phyloP scores from a whole-genome alignment of 495 filamentous ascomycete species.

The Tuber magnatum region DNA sequence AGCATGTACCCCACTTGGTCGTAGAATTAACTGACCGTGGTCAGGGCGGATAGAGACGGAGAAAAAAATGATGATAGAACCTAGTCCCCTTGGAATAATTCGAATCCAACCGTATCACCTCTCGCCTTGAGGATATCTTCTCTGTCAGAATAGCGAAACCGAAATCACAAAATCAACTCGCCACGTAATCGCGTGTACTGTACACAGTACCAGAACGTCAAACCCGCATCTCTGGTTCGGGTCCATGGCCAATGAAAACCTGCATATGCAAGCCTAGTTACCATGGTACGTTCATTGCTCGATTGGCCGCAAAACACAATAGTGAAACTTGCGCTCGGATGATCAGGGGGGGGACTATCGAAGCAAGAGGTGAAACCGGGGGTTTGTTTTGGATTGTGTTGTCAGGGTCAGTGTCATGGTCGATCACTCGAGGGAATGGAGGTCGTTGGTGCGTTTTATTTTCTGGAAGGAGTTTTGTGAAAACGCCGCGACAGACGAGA shows the following conservation, averaged over 20 bases:
- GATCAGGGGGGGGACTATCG: neutral
- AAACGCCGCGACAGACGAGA: neutral
- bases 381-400: conserved; percentile 4
- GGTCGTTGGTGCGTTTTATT: neutral
- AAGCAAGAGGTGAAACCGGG: conserved; percentile 4
- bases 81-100: neutral
- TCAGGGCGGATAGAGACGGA: neutral
- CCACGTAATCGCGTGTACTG: neutral
- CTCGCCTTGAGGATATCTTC: neutral
- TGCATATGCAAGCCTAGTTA: conserved; percentile 3
- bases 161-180: conserved; percentile 1
- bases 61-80: neutral
- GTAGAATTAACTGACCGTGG: neutral
- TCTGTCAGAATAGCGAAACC: neutral
- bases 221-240: neutral
- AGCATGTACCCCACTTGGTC: neutral
- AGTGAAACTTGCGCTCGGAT: neutral
- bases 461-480: neutral
- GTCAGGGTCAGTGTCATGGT: conserved; percentile 3
- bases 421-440: neutral
- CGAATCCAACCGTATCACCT: neutral
- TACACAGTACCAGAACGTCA: neutral
- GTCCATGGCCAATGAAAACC: neutral
- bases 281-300: neutral
- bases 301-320: neutral